phyloP scores from a whole-genome alignment of 2,329 filamentous ascomycete genomes.

The Pseudocercospora fuligena region DNA sequence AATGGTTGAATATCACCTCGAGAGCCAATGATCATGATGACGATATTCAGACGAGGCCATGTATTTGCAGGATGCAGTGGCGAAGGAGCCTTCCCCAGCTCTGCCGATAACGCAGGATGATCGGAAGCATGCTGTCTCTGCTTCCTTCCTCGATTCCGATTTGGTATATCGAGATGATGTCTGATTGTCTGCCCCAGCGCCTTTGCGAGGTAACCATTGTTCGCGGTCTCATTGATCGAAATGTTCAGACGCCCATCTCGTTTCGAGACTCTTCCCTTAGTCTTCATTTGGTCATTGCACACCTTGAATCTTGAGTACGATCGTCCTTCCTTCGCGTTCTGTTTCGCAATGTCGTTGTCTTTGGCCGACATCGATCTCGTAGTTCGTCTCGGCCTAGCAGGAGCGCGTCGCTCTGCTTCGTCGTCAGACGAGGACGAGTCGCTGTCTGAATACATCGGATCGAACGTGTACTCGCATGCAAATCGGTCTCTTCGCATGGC shows the following conservation, averaged over 20 bases:
- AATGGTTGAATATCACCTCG: constrained; percentile 83
- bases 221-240: constrained; percentile 71
- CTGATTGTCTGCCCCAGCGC: constrained; percentile 69
- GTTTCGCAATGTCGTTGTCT: constrained; percentile 22
- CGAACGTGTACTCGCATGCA: constrained; percentile 36
- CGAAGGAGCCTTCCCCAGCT: constrained; percentile 34
- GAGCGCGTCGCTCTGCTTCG: constrained; percentile 31
- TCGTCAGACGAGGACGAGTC: constrained; percentile 37
- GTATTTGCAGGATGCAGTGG: constrained; percentile 31
- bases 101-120: constrained; percentile 26
- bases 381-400: constrained; percentile 9
- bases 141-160: constrained; percentile 34
- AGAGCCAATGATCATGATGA: constrained; percentile 82
- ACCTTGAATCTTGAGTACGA: constrained; percentile 63
- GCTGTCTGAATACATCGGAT: constrained; percentile 33
- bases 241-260: constrained; percentile 73
- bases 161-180: constrained; percentile 54
- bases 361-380: constrained; percentile 17
- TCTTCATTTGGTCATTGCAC: constrained; percentile 67
- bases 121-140: constrained; percentile 37
- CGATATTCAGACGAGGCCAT: constrained; percentile 70
- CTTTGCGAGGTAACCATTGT: constrained; percentile 74
- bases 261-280: constrained; percentile 67
- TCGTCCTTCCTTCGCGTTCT: constrained; percentile 23
- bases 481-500: constrained; percentile 28